Percentiles rank a stretch among this genome's conserved stretches.
Conservation (phyloP, 768 basidiomycete species). For the Termitomyces eurrhizus region DNA sequence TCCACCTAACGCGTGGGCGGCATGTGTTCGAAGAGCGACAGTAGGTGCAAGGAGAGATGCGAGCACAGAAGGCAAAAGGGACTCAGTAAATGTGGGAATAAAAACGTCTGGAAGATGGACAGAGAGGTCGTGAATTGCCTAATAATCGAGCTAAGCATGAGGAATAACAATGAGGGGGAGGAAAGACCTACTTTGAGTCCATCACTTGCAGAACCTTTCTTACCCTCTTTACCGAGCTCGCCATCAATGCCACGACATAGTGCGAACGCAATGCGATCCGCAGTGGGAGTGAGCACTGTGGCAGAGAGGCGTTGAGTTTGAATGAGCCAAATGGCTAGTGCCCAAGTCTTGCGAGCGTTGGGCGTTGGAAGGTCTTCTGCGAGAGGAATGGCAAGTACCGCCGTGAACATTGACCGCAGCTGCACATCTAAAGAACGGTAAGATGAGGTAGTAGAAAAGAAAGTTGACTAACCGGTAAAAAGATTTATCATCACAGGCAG, state of each 20-base stretch:
- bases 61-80: slow-evolving; percentile 56
- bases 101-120: slow-evolving; percentile 62
- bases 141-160: slow-evolving; percentile 2
- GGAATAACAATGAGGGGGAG: not conserved
- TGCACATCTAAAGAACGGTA: slow-evolving; percentile 43
- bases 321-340: slow-evolving; percentile 70
- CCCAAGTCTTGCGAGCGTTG: slow-evolving; percentile 84
- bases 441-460: slow-evolving; percentile 10
- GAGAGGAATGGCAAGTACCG: slow-evolving; percentile 69
- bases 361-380: slow-evolving; percentile 69
- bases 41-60: slow-evolving; percentile 61
- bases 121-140: slow-evolving; percentile 74
- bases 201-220: slow-evolving; percentile 78
- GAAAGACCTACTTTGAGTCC: slow-evolving; percentile 59
- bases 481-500: slow-evolving; percentile 53
- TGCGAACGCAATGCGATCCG: slow-evolving; percentile 66
- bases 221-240: slow-evolving; percentile 84
- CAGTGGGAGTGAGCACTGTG: slow-evolving; percentile 55
- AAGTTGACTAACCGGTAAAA: slow-evolving; percentile 52
- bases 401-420: slow-evolving; percentile 54
- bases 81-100: slow-evolving; percentile 54
- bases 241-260: slow-evolving; percentile 76
- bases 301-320: slow-evolving; percentile 68
- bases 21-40: slow-evolving; percentile 61
- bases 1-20: slow-evolving; percentile 73